Evolutionary conservation across 1,139 yeast species (phyloP), one percentile per base, ranked within the genome.

Genomic region (Lodderomyces jiufengensis): DNA sequence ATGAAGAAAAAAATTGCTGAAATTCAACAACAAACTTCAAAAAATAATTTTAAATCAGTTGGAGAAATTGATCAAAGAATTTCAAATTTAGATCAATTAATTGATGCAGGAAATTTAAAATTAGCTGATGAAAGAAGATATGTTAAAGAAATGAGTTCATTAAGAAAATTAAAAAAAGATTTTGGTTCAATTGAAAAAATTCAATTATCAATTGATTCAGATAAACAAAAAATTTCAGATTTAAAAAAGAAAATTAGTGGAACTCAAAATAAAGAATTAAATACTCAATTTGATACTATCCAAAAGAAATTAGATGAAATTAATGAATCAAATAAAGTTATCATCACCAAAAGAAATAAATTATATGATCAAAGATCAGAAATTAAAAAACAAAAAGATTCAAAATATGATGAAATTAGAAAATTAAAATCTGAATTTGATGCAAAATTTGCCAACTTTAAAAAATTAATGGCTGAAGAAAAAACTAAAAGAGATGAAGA

Each of bases 121-220:
- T 78, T 94, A 55, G 97, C 90, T 37, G 96, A 92, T 46, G 99
- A 94, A 73, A 84, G 88, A 70, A 76, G 81, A 59, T 67, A 72
- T 49, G 79, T 94, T 50, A 84, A 84, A 66, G 97, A 92, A 65
- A 85, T 88, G 73, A 76, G 88, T 38, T 66, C 81, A 36, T 76
- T 92, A 60, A 82, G 94, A 63, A 87, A 86, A 66, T 69, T 84
- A 55, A 79, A 81, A 57, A 84, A 84, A 63, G 94, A 83, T 61
- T 84, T 87, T 58, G 79, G 79, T 34, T 73, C 77, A 31, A 70
- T 90, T 51, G 88, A 81, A 55, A 77, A 78, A 51, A 76, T 77
- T 51, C 97, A 88, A 70, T 76, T 76, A 49, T 74, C 81, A 35
- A 83, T 92, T 57, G 97, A 88, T 55, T 72, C 71, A 34, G 95